These are phyloP conservation scores for Ulmus americana DNA, from an alignment of 331 rosid species.

Conservation along the genomic window DNA sequence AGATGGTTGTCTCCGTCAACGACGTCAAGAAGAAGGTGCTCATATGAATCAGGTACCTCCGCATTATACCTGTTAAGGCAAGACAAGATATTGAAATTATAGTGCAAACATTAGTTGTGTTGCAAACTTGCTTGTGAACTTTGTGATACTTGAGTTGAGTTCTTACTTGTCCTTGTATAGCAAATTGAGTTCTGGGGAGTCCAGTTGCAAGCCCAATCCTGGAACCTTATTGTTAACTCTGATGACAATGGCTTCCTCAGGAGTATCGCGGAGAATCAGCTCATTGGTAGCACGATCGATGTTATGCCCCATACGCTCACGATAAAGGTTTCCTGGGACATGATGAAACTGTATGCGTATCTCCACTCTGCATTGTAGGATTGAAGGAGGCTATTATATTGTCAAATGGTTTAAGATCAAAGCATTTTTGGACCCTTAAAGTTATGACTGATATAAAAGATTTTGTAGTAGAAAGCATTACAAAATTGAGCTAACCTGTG, in stretches of 20 bases:
- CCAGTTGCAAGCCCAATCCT: slow-evolving; percentile 80
- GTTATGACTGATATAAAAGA: not conserved
- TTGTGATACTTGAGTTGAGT: slow-evolving; percentile 14
- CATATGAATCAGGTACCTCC: slow-evolving; percentile 85
- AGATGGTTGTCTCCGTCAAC: slow-evolving; percentile 74
- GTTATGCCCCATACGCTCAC: slow-evolving; percentile 52
- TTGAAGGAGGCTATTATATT: slow-evolving; percentile 3
- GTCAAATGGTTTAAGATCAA: slow-evolving; percentile 8
- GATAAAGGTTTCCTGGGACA: slow-evolving; percentile 77
- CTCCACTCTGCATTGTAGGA: slow-evolving; percentile 66
- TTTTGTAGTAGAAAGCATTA: too few relatives aligned
- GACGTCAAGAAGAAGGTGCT: slow-evolving; percentile 85
- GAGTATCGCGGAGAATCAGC: slow-evolving; percentile 77
- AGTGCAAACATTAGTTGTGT: slow-evolving; percentile 4
- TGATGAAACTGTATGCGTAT: slow-evolving; percentile 72
- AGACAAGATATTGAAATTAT: slow-evolving; percentile 3
- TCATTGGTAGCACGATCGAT: slow-evolving; percentile 60
- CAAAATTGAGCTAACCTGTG: slow-evolving; percentile 64
- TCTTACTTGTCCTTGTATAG: slow-evolving; percentile 82
- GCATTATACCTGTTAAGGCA: slow-evolving; percentile 47
- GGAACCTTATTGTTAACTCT: slow-evolving; percentile 86
- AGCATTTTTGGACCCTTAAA: not conserved
- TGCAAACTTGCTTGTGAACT: slow-evolving; percentile 6
- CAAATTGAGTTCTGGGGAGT: slow-evolving; percentile 76
- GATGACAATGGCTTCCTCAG: slow-evolving; percentile 81